Evolutionary conservation across 331 rosid genomes (phyloP), one percentile per base, ranked within the genome.

Genomic region (Stylosanthes scabra): DNA sequence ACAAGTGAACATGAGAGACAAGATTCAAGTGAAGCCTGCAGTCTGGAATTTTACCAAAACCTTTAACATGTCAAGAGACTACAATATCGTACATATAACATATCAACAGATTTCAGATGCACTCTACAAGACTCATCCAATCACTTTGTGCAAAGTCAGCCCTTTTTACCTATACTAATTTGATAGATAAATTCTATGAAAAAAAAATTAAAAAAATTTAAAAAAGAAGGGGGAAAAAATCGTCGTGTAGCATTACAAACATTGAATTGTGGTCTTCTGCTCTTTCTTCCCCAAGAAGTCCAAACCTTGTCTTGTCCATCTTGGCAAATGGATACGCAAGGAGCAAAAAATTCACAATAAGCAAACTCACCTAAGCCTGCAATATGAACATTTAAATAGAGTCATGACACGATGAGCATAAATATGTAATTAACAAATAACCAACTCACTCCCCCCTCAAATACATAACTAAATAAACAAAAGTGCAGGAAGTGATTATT

Each of bases 241-340:
- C 40, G 63, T 62, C 31, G 28, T 44, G 74, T 70, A 82, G 59
- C 60, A 71, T 77, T 80, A 82, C 91, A 84, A 71, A 74, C 77
- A 31, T 61, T 72, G 72, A 59, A 56, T 13, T 46, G 44, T 2
- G 31, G 20, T 44, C 54, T 50, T 42, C 39, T 34, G 39, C 39
- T 34, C 39, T 34, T 41, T 37, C 42, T 20, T 40, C 63, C 40
- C 11, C 37, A 41, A 51, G 64, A 15, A 63, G 39, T 42, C 77
- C 82, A 70, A 72, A 83, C 76, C 76, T 79, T 82, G 41, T 70
- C 70, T 40, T 64, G 71, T 79, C 76, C 72, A 71, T 61, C 81
- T 58, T 77, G 77, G 52, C 61, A 67, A 34, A 34, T 77, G 77
- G 52, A 57, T 71, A 61, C 58, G 65, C 70, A 65, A 39, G 73